Percentiles rank a stretch among this genome's conserved stretches.
Evolutionary conservation across 805 yeast genomes (phyloP).

Genomic region (Kodamaea neixiangensis): DNA sequence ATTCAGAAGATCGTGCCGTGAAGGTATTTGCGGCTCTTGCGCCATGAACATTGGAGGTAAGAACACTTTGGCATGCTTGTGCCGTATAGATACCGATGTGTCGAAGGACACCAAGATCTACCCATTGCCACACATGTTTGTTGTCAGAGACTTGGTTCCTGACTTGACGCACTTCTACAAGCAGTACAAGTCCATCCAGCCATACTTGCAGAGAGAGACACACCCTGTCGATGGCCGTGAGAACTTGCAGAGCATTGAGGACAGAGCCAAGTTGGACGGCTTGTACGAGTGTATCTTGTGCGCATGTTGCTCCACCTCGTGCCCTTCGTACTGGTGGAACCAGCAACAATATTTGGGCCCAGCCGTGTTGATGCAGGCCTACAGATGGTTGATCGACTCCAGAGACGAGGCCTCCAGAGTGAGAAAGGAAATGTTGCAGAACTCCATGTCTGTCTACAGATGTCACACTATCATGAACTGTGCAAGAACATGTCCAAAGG

Average conservation of each 20-base stretch:
- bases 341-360: conserved; percentile 98
- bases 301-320: conserved; percentile 98
- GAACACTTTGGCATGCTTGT: conserved; percentile 95
- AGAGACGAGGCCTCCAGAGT: conserved; percentile 85
- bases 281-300: conserved; percentile 96
- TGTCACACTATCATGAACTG: conserved; percentile 99
- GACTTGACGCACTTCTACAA: conserved; percentile 97
- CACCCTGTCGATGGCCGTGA: conserved; percentile 90
- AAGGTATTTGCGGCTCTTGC: conserved; percentile 99
- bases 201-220: conserved; percentile 82
- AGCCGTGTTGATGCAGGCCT: conserved; percentile 98
- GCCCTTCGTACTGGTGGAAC: conserved; percentile 99
- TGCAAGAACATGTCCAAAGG: conserved; percentile 97
- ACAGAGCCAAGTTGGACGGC: conserved; percentile 95
- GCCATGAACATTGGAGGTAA: conserved; percentile 99
- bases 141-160: conserved; percentile 95
- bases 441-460: conserved; percentile 96
- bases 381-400: conserved; percentile 97
- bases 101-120: conserved; percentile 81
- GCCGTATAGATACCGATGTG: conserved; percentile 84
- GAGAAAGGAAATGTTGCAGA: conserved; percentile 89
- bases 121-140: conserved; percentile 98
- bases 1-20: conserved; percentile 97
- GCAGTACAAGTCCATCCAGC: conserved; percentile 97
- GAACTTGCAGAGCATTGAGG: conserved; percentile 85